Evolutionary conservation across 2,329 filamentous ascomycete species (phyloP), one percentile per base, ranked within the genome.

Genomic region (Aaosphaeria pasadenensis): DNA sequence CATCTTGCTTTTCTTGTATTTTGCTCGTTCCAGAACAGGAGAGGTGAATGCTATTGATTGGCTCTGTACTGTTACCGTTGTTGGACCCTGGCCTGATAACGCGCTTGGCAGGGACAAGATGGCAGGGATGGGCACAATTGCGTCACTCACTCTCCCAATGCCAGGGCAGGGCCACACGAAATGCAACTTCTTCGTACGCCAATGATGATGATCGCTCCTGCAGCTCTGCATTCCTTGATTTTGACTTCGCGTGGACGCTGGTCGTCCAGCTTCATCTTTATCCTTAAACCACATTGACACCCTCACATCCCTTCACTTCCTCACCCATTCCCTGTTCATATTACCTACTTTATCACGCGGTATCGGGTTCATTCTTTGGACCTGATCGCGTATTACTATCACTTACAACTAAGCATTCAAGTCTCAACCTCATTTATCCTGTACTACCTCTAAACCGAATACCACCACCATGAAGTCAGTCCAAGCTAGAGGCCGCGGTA

Each of bases 151-250:
- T 36, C 33, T 36, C 43, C 36, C 28, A 32, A 30, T 32, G 40
- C 42, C 43, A 30, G 43, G 17, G 40, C 43, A 49, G 50, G 17
- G 17, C 17, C 17, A 24, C 17, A 24, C 17, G 17, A 9, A 36
- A 9, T 9, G 33, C n/a, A 36, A 36, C 33, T 56, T 48, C 50
- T 49, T 53, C 47, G 40, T 39, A 45, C 51, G 11, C 35, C 11
- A 40, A 45, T 48, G 50, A 55, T 58, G 40, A 45, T 48, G 50
- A 55, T 58, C 52, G 50, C n/a, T 45, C 33, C 46, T 50, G 41
- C 41, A 44, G 11, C 17, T 47, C 43, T 32, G 30, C 13, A 24
- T 51, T 47, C 47, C 54, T 43, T 53, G 52, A 43, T 52, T 50
- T 46, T 29, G 35, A 13, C 24, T 24, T 24, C 17, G 17, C n/a